Conservation (phyloP, 306 rosid genomes). For the barrel medic (Medicago truncatula) region DNA sequence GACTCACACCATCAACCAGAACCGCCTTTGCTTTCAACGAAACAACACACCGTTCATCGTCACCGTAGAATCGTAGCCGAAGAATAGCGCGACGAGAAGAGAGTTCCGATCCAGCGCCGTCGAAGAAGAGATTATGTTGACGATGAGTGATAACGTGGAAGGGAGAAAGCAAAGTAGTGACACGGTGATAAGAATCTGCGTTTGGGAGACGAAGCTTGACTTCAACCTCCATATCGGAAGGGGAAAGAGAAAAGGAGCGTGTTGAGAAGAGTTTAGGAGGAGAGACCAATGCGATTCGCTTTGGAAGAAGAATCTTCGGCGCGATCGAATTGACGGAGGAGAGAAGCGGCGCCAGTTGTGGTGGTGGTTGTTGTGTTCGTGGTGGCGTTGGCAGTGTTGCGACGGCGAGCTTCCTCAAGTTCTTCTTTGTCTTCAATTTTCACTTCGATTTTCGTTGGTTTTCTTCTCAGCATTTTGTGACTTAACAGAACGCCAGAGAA, state of each 20-base stretch:
- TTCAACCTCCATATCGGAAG: constrained; percentile 55
- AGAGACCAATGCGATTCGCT: constrained; percentile 57
- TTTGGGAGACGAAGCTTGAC: constrained; percentile 77
- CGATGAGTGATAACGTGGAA: constrained; percentile 66
- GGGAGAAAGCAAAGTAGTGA: constrained; percentile 59
- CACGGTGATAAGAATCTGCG: constrained; percentile 52
- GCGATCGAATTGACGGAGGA: constrained; percentile 74
- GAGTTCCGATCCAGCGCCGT: constrained; percentile 71
- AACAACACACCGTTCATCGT: constrained; percentile 62
- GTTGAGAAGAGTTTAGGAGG: constrained; percentile 27
- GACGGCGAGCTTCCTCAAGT: constrained; percentile 81
- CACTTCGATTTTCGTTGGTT: constrained; percentile 3
- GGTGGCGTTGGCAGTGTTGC: constrained; percentile 39
- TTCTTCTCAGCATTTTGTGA: constrained; percentile 12
- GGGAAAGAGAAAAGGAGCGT: constrained; percentile 10
- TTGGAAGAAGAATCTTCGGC: constrained; percentile 55
- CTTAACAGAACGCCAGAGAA: not conserved
- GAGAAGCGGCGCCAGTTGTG: constrained; percentile 53
- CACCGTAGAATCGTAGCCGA: constrained; percentile 75
- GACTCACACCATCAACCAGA: constrained; percentile 76
- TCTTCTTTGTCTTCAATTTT: constrained; percentile 86
- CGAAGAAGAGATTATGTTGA: constrained; percentile 87
- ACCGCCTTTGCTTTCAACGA: constrained; percentile 81
- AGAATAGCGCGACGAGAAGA: constrained; percentile 66
- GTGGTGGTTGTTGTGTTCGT: constrained; percentile 13